Conservation (phyloP, 1,139 yeast genomes). For the Geotrichum restrictum region DNA sequence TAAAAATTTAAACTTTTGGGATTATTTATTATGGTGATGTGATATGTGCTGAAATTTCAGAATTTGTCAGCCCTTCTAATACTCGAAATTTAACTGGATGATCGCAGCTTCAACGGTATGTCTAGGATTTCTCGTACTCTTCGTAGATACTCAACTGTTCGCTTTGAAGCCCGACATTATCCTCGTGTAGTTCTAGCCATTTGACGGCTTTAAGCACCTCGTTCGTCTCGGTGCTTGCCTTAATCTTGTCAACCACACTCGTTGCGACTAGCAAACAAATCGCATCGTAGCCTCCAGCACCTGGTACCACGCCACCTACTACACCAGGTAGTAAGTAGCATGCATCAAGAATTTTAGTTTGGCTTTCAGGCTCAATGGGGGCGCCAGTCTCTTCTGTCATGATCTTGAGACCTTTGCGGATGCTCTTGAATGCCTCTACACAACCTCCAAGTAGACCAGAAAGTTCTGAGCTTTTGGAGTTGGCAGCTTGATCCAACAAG, state of each 20-base stretch:
- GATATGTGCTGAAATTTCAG: neutral
- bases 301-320: constrained; percentile 92
- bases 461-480: constrained; percentile 18
- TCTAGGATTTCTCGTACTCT: neutral
- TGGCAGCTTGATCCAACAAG: constrained; percentile 16
- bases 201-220: constrained; percentile 27
- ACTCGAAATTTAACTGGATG: constrained; percentile 1
- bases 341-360: constrained; percentile 64
- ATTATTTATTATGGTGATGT: neutral
- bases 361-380: constrained; percentile 79
- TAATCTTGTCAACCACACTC: constrained; percentile 43
- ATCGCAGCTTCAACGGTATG: neutral
- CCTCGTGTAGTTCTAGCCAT: constrained; percentile 39
- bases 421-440: constrained; percentile 41
- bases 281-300: constrained; percentile 98
- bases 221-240: constrained; percentile 36
- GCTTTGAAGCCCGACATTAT: constrained; percentile 34
- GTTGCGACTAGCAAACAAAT: constrained; percentile 65
- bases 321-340: constrained; percentile 64
- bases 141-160: constrained; percentile 23
- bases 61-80: constrained; percentile 5
- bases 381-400: constrained; percentile 70
- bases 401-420: constrained; percentile 53
- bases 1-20: neutral
- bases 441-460: constrained; percentile 22